Percentiles rank a stretch among this genome's conserved stretches.
Conservation (phyloP, 2,329 filamentous ascomycete species). For the Colletotrichum sp. region DNA sequence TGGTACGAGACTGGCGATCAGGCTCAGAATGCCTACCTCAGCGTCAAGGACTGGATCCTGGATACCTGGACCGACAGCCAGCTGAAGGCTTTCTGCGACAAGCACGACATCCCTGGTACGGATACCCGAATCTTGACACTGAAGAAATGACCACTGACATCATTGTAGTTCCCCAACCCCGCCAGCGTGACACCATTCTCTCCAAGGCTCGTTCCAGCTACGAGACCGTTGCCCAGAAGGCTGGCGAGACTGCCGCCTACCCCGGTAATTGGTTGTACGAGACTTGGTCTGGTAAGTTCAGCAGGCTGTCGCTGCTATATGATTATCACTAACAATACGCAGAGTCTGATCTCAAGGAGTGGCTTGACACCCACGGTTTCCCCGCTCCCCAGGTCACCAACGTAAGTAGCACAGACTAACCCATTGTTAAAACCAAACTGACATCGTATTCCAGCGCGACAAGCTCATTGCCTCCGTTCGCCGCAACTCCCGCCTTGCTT, state of each 20-base stretch:
- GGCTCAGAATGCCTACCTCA: slow-evolving; percentile 72
- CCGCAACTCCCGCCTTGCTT: slow-evolving; percentile 85
- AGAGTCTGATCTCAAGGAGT: slow-evolving; percentile 92
- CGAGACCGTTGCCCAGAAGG: slow-evolving; percentile 74
- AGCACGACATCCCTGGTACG: slow-evolving; percentile 76
- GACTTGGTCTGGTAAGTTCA: slow-evolving; percentile 69
- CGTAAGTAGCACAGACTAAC: slow-evolving; percentile 31
- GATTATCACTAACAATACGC: background rate
- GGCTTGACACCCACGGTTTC: slow-evolving; percentile 88
- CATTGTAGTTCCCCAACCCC: slow-evolving; percentile 75
- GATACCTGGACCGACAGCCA: slow-evolving; percentile 95
- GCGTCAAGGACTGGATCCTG: slow-evolving; percentile 88
- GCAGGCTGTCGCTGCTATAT: background rate
- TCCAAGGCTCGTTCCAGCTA: slow-evolving; percentile 82
- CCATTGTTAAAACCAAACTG: slow-evolving; percentile 2
- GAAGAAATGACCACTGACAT: background rate
- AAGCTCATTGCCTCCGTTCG: slow-evolving; percentile 88
- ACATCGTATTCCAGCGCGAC: slow-evolving; percentile 62
- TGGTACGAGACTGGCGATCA: slow-evolving; percentile 85
- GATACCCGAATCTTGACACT: too few species aligned
- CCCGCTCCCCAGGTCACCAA: slow-evolving; percentile 82
- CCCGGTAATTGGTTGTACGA: slow-evolving; percentile 95
- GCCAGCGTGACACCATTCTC: slow-evolving; percentile 82
- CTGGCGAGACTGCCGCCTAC: slow-evolving; percentile 80
- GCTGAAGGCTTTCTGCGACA: slow-evolving; percentile 91